Evolutionary conservation across 495 filamentous ascomycete genomes (phyloP).

Genomic region (Hypomontagnella monticulosa): DNA sequence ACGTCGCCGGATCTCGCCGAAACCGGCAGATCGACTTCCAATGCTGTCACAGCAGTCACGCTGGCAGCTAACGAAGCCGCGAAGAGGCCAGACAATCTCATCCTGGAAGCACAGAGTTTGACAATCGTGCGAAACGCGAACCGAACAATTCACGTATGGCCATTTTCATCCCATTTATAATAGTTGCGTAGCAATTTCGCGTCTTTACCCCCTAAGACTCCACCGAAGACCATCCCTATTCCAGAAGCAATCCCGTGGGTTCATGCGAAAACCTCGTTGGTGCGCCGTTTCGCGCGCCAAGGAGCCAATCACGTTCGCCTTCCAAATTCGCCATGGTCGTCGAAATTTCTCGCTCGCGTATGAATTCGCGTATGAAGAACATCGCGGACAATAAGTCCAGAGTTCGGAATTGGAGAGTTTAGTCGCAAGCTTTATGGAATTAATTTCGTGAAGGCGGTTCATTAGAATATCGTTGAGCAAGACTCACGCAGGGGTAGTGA

Average conservation of each 20-base stretch:
- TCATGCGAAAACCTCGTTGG: constrained; percentile 23
- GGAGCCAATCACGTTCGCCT: constrained; percentile 22
- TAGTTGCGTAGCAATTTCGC: neutral
- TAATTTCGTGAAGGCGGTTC: too few species aligned
- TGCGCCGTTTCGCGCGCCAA: constrained; percentile 21
- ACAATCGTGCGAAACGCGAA: constrained; percentile 2
- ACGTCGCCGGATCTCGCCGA: constrained; percentile 32
- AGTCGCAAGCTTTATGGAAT: too few species aligned
- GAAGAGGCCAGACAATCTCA: constrained; percentile 12
- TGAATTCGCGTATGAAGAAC: neutral
- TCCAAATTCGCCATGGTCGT: constrained; percentile 19
- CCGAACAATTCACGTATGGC: neutral
- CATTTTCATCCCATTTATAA: constrained; percentile 18
- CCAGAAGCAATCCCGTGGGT: constrained; percentile 24
- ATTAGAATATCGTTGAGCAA: too few species aligned
- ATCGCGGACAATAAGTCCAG: neutral
- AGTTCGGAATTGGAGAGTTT: neutral
- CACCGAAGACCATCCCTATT: constrained; percentile 11
- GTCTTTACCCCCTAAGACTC: neutral
- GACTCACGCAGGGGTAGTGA: too few species aligned
- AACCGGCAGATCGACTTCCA: constrained; percentile 33
- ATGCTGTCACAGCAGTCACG: neutral
- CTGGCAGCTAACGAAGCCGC: constrained; percentile 19
- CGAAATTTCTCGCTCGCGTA: constrained; percentile 8
- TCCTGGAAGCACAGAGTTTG: neutral